Conservation (phyloP, 495 filamentous ascomycete genomes). For the Cercophora samala region DNA sequence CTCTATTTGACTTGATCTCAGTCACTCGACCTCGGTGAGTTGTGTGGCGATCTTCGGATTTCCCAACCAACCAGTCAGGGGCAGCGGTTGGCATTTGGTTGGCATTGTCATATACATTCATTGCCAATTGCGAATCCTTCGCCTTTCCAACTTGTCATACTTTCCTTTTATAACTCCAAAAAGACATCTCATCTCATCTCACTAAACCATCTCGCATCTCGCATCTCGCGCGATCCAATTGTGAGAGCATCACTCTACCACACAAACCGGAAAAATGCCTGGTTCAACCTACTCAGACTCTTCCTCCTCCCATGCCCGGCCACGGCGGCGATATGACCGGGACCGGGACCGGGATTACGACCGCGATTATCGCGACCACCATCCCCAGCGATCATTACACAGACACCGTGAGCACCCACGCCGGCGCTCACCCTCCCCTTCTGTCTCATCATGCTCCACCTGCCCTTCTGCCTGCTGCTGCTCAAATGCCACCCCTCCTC, state of each 20-base stretch:
- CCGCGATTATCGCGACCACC: not conserved
- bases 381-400: not conserved
- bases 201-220: not conserved
- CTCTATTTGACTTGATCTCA: not conserved
- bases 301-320: not conserved
- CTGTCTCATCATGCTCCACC: not conserved
- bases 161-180: not conserved
- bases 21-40: not conserved
- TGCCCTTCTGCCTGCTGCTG: conserved; percentile 1
- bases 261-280: not conserved
- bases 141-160: not conserved
- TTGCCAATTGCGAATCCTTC: not conserved
- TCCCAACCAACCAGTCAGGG: not conserved
- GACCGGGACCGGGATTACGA: not conserved
- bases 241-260: not conserved
- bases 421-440: conserved; percentile 6
- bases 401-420: not conserved
- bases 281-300: conserved; percentile 5
- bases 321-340: not conserved
- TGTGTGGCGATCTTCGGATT: not conserved
- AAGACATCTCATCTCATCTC: not conserved
- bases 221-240: too few species aligned
- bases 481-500: not conserved
- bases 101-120: not conserved
- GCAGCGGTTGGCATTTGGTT: not conserved